A percentile compares a stretch with the other conserved stretches of the same genome.
phyloP scores from a whole-genome alignment of 306 rosid species.

The Inga laurina region DNA sequence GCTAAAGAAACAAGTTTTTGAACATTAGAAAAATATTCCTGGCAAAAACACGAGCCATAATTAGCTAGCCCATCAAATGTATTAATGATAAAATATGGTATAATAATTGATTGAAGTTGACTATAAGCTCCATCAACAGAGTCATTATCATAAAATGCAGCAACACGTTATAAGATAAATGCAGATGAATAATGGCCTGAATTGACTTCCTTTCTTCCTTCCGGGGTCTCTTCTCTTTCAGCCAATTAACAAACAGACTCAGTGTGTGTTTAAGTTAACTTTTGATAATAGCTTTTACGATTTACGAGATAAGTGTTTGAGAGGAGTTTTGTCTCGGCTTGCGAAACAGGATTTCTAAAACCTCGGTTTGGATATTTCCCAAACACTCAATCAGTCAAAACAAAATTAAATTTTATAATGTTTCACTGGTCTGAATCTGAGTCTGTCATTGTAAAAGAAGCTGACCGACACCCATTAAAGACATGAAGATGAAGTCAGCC shows the following conservation, averaged over 20 bases:
- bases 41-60: not conserved
- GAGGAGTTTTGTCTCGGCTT: too few species aligned
- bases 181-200: not conserved
- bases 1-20: not conserved
- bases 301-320: too few species aligned
- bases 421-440: not conserved
- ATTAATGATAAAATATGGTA: not conserved
- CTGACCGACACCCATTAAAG: not conserved
- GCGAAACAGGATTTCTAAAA: too few species aligned
- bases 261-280: too few species aligned
- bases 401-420: not conserved
- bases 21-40: not conserved
- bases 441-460: not conserved
- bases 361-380: too few species aligned
- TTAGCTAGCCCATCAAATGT: not conserved
- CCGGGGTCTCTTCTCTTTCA: not conserved
- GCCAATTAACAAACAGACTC: not conserved
- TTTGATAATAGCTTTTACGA: too few species aligned
- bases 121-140: too few species aligned
- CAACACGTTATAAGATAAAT: not conserved
- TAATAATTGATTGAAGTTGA: not conserved
- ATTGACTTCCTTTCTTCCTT: not conserved
- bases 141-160: constrained; percentile 8
- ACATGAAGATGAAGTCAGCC: not conserved
- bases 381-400: not conserved